Conservation (phyloP, 352 stramenopile genomes). For the Pilasporangium apinafurcum region DNA sequence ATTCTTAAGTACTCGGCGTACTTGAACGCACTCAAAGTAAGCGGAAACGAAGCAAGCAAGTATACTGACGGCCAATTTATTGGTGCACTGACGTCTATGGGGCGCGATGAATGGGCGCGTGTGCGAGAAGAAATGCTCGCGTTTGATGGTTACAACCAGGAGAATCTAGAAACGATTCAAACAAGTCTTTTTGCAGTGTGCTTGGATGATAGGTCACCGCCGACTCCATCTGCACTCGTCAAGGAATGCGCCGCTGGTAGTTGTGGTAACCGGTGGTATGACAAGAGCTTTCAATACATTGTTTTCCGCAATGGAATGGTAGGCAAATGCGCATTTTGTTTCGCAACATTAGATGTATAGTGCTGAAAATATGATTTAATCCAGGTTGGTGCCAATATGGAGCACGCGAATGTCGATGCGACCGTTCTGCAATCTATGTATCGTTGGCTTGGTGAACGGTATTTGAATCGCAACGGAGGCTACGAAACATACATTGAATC, state of each 20-base stretch:
- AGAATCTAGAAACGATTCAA: conserved; percentile 81
- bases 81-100: conserved; percentile 82
- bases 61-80: conserved; percentile 40
- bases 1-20: conserved; percentile 41
- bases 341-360: neutral
- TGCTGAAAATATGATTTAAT: neutral
- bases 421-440: conserved; percentile 78
- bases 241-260: conserved; percentile 49
- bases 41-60: too few species aligned
- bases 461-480: conserved; percentile 53
- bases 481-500: conserved; percentile 63
- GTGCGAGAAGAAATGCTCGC: conserved; percentile 61
- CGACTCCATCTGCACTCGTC: conserved; percentile 34
- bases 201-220: conserved; percentile 61
- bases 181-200: conserved; percentile 86
- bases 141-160: conserved; percentile 36
- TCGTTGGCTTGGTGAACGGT: conserved; percentile 50
- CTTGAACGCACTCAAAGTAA: conserved; percentile 20
- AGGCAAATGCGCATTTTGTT: too few species aligned
- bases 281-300: conserved; percentile 95
- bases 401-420: conserved; percentile 95
- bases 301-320: conserved; percentile 90
- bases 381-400: conserved; percentile 85
- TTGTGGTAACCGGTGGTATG: conserved; percentile 91
- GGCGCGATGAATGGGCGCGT: conserved; percentile 86